Conservation (phyloP, 225 moss, liverwort and hornwort species). For the Pseudisothecium myosuroides region DNA sequence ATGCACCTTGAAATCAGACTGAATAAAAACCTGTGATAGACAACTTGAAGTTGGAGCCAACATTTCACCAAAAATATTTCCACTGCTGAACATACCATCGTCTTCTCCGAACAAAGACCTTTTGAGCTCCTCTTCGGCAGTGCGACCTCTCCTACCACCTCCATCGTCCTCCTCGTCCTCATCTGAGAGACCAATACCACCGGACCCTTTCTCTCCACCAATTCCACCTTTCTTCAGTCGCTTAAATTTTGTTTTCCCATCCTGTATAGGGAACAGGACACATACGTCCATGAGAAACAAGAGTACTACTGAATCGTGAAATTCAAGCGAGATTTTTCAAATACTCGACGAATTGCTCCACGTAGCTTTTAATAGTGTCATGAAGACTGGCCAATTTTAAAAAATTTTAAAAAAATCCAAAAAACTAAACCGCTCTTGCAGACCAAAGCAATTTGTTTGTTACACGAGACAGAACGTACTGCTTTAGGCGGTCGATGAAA, state of each 20-base stretch:
- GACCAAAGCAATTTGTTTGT: background rate
- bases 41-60: background rate
- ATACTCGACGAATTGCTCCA: background rate
- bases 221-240: conserved; percentile 80
- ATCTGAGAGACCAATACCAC: conserved; percentile 63
- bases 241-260: conserved; percentile 86
- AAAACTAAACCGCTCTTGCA: background rate
- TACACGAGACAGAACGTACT: conserved; percentile 8
- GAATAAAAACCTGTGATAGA: background rate
- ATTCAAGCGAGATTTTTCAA: background rate
- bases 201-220: conserved; percentile 58
- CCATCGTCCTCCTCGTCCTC: conserved; percentile 91
- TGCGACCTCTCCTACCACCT: conserved; percentile 72
- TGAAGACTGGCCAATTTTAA: background rate
- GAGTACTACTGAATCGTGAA: background rate
- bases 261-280: conserved; percentile 17
- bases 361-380: background rate
- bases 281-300: background rate
- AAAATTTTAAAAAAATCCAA: background rate
- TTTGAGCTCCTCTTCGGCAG: conserved; percentile 93
- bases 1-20: background rate
- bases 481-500: conserved; percentile 88
- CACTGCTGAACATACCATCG: conserved; percentile 49
- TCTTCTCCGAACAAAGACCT: conserved; percentile 85
- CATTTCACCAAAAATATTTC: background rate